Evolutionary conservation across 495 filamentous ascomycete genomes (phyloP).

Genomic region (Alectoria sarmentosa): DNA sequence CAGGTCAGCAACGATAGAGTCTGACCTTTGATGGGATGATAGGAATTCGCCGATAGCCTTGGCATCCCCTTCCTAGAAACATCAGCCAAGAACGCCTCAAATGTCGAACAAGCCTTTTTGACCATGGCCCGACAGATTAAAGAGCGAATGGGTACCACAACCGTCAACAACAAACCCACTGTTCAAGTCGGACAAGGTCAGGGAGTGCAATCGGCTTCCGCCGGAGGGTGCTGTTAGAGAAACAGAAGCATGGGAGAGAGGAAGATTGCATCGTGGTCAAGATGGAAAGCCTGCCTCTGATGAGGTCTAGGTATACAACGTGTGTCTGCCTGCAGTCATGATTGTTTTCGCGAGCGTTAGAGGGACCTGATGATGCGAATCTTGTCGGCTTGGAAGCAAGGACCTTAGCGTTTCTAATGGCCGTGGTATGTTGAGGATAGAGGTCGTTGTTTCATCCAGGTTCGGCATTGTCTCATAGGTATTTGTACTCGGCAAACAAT

Average conservation of each 20-base stretch:
- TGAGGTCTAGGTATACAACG: slow-evolving; percentile 11
- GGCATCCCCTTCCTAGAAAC: slow-evolving; percentile 99
- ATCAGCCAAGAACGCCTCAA: slow-evolving; percentile 97
- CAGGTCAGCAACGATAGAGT: background rate
- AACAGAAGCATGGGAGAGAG: background rate
- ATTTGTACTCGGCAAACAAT: slow-evolving; percentile 16
- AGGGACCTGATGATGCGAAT: slow-evolving; percentile 13
- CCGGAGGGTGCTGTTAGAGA: slow-evolving; percentile 90
- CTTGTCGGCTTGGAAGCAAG: slow-evolving; percentile 10
- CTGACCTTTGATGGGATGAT: slow-evolving; percentile 14
- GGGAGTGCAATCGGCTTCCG: slow-evolving; percentile 85
- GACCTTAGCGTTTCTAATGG: slow-evolving; percentile 14
- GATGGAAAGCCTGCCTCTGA: background rate
- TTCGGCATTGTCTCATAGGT: slow-evolving; percentile 20
- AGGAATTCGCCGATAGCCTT: slow-evolving; percentile 99
- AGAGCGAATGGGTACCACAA: slow-evolving; percentile 97
- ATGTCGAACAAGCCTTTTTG: slow-evolving; percentile 99
- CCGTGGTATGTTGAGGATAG: slow-evolving; percentile 6
- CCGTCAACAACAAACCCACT: slow-evolving; percentile 96
- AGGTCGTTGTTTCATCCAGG: slow-evolving; percentile 14
- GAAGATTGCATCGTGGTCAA: slow-evolving; percentile 16
- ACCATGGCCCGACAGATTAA: slow-evolving; percentile 99
- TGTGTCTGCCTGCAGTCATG: slow-evolving; percentile 13
- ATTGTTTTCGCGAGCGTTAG: slow-evolving; percentile 17
- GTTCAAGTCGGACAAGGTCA: slow-evolving; percentile 92